phyloP scores from a whole-genome alignment of 345 rosid species.

The Kandelia obovata region DNA sequence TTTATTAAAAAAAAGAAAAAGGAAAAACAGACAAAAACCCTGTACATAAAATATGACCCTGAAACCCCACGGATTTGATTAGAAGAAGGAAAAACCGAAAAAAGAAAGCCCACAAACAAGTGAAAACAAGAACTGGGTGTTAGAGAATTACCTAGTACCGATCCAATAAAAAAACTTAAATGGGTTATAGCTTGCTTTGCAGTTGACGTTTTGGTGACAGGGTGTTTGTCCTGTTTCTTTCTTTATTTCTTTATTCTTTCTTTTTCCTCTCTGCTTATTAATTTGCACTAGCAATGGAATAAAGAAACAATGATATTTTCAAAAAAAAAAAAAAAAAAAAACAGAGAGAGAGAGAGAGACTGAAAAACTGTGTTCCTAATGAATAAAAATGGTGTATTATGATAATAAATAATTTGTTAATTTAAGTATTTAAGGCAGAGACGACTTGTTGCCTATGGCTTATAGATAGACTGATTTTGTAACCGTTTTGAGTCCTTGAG shows the following conservation, averaged over 20 bases:
- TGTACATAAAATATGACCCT: not conserved
- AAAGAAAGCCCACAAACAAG: not conserved
- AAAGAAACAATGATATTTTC: conserved; percentile 3
- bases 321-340: not conserved
- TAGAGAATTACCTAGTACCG: conserved; percentile 21
- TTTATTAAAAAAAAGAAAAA: not conserved
- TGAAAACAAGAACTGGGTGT: conserved; percentile 15
- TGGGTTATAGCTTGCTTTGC: not conserved
- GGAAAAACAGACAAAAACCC: not conserved
- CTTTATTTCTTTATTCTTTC: not conserved
- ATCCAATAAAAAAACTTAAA: conserved; percentile 19
- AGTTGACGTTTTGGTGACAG: not conserved
- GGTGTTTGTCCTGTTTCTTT: conserved; percentile 2
- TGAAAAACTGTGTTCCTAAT: conserved; percentile 13
- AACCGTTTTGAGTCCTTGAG: conserved; percentile 15
- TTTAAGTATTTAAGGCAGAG: not conserved
- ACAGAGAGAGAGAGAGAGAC: not conserved
- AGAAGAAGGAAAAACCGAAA: no score
- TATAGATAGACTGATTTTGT: conserved; percentile 7
- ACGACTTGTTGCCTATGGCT: conserved; percentile 9
- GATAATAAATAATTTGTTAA: not conserved
- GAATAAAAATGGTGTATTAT: not conserved
- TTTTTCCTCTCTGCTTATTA: not conserved
- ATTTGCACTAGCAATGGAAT: conserved; percentile 32
- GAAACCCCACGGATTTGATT: not conserved